Evolutionary conservation across 2,329 filamentous ascomycete genomes (phyloP).

Genomic region (Exophiala phaeomuriformis): DNA sequence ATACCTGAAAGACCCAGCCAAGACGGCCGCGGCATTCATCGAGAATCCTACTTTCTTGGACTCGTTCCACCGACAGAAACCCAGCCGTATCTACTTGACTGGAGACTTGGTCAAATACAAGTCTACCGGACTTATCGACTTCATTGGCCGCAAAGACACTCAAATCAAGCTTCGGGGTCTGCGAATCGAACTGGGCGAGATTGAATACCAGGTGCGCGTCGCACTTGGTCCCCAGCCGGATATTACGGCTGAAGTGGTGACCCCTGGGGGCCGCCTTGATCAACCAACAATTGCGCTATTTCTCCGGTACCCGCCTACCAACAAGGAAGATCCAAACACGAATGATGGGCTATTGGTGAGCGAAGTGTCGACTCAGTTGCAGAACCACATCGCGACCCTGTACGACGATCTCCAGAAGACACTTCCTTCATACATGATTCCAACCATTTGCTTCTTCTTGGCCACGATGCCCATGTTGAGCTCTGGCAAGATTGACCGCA

Average conservation of each 20-base stretch:
- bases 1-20: conserved; percentile 53
- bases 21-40: conserved; percentile 54
- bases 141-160: conserved; percentile 29
- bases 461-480: background rate
- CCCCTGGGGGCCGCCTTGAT: too few species aligned
- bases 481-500: background rate
- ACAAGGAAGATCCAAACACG: background rate
- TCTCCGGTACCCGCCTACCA: background rate
- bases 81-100: background rate
- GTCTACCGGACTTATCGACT: conserved; percentile 20
- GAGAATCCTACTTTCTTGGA: conserved; percentile 27
- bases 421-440: background rate
- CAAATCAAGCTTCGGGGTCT: conserved; percentile 30
- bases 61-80: conserved; percentile 34
- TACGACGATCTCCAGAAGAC: background rate
- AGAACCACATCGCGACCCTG: background rate
- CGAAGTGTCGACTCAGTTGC: background rate
- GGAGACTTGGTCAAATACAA: background rate
- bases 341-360: background rate
- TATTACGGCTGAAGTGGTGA: background rate
- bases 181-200: conserved; percentile 30
- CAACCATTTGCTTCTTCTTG: background rate
- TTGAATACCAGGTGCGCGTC: conserved; percentile 24
- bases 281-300: background rate
- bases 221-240: background rate